These are phyloP conservation scores for Physcomitrium patens DNA, from an alignment of 225 moss, liverwort and hornwort species.

Conservation along the genomic window DNA sequence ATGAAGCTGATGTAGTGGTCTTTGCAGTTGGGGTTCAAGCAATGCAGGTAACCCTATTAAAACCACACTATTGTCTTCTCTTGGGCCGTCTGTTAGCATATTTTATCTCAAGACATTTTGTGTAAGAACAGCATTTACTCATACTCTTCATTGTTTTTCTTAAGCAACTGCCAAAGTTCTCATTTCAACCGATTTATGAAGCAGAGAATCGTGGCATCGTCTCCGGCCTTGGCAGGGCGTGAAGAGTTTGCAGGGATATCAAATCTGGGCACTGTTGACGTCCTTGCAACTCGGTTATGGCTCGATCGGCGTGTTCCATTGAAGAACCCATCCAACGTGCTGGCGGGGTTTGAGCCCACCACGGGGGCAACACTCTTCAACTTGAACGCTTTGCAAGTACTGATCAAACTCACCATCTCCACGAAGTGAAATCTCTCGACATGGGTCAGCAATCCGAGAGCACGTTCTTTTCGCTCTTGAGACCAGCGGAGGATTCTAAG, in stretches of 20 bases:
- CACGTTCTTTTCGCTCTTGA: background rate
- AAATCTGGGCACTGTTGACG: conserved; percentile 62
- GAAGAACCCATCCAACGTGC: conserved; percentile 68
- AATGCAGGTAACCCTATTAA: conserved; percentile 58
- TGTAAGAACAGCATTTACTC: too few species aligned
- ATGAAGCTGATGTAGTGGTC: conserved; percentile 47
- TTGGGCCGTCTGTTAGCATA: too few species aligned
- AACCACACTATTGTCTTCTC: background rate
- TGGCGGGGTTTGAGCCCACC: conserved; percentile 68
- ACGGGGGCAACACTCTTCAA: conserved; percentile 68
- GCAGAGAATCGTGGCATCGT: conserved; percentile 64
- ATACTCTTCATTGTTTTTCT: background rate
- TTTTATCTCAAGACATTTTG: too few species aligned
- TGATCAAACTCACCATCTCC: background rate
- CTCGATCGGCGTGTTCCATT: conserved; percentile 54
- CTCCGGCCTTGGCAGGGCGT: conserved; percentile 52
- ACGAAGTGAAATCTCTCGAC: background rate
- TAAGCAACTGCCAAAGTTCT: conserved; percentile 10
- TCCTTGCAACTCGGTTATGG: conserved; percentile 67
- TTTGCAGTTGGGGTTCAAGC: conserved; percentile 72
- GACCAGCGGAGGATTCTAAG: too few species aligned
- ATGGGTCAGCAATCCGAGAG: background rate
- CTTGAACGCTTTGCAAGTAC: conserved; percentile 59
- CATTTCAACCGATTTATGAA: conserved; percentile 20
- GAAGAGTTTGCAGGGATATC: conserved; percentile 58